phyloP scores from a whole-genome alignment of 805 yeast species.

The Candida easanensis region DNA sequence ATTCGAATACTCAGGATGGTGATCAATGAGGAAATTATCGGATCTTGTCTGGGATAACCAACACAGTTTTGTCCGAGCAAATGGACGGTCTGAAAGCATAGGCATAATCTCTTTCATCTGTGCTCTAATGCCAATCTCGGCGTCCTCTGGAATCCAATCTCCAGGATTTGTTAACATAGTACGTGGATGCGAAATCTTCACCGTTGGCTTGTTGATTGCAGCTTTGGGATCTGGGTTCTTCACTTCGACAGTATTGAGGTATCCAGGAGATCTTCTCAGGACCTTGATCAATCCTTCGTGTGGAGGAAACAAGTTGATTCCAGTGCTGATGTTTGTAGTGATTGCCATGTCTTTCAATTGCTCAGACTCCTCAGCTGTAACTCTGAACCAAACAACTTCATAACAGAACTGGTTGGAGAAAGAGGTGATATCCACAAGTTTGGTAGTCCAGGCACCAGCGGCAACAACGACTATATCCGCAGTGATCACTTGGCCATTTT shows the following conservation, averaged over 20 bases:
- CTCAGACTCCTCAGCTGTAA: constrained; percentile 12
- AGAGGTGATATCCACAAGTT: constrained; percentile 13
- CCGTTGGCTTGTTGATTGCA: not conserved
- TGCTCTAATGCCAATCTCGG: constrained; percentile 18
- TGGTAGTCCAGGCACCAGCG: constrained; percentile 21
- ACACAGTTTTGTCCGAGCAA: constrained; percentile 35
- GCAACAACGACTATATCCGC: constrained; percentile 16
- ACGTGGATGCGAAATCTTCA: constrained; percentile 13
- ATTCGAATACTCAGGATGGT: constrained; percentile 26
- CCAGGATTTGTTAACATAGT: constrained; percentile 12
- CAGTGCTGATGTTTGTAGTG: constrained; percentile 17
- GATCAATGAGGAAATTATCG: constrained; percentile 29
- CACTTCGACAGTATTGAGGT: constrained; percentile 9
- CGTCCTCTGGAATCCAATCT: constrained; percentile 17
- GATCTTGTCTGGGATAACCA: constrained; percentile 34
- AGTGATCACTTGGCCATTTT: constrained; percentile 4
- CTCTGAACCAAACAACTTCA: constrained; percentile 18
- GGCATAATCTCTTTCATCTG: constrained; percentile 29
- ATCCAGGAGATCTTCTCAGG: constrained; percentile 17
- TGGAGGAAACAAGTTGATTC: constrained; percentile 21
- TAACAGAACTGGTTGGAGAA: constrained; percentile 10
- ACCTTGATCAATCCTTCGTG: constrained; percentile 15
- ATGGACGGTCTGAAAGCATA: constrained; percentile 9
- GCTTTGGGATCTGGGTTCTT: constrained; percentile 1
- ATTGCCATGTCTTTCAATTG: constrained; percentile 14